Evolutionary conservation across 805 yeast genomes (phyloP).

Genomic region (Candida alai): DNA sequence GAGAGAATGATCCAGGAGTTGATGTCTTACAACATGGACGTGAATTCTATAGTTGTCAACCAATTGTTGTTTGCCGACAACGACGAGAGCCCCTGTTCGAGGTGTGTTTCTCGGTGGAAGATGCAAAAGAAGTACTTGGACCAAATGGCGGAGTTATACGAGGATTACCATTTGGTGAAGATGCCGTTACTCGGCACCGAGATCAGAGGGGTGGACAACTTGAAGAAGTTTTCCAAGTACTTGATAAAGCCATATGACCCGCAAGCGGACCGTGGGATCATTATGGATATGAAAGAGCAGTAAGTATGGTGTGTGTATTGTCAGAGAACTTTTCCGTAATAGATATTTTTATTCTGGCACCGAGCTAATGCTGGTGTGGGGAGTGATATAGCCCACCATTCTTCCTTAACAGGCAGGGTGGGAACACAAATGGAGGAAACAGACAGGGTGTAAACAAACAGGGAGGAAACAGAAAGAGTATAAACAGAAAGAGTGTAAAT

Average conservation of each 20-base stretch:
- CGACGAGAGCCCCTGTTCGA: constrained; percentile 70
- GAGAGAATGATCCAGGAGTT: constrained; percentile 97
- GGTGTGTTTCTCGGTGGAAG: constrained; percentile 89
- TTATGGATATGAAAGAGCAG: constrained; percentile 54
- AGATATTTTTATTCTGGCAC: no score
- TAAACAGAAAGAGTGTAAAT: no score
- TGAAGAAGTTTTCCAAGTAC: constrained; percentile 79
- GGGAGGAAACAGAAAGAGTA: no score
- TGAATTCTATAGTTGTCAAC: constrained; percentile 92
- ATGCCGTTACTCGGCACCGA: constrained; percentile 95
- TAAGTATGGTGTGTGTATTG: no score
- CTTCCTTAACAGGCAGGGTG: no score
- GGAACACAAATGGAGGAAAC: no score
- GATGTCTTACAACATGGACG: constrained; percentile 92
- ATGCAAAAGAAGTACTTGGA: constrained; percentile 94
- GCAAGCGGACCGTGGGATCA: constrained; percentile 48
- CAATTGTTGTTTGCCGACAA: constrained; percentile 86
- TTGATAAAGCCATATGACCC: constrained; percentile 77
- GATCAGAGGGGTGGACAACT: constrained; percentile 86
- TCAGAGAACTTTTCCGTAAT: no score
- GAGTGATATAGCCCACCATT: no score
- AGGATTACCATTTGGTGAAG: constrained; percentile 93
- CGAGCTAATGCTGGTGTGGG: no score
- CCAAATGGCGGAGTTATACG: constrained; percentile 94
- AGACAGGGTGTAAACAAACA: no score